These are phyloP conservation scores for Daldinia sp. DNA, from an alignment of 2,329 filamentous ascomycete genomes.

Conservation along the genomic window DNA sequence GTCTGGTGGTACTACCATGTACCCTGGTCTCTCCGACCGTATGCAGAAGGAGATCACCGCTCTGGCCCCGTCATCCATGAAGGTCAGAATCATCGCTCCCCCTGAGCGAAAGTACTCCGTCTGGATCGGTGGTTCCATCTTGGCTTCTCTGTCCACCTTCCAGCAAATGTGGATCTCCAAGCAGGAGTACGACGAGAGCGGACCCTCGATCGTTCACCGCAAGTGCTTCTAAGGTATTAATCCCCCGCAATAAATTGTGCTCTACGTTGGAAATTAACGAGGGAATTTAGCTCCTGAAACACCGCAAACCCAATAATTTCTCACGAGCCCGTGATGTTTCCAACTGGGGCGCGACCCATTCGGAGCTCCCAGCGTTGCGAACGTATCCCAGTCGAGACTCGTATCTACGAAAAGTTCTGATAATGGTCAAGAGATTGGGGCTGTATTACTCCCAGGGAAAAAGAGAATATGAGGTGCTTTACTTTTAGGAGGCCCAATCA, in stretches of 20 bases:
- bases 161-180: conserved; percentile 99
- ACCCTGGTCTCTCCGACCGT: conserved; percentile 99
- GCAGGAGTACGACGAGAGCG: conserved; percentile 99
- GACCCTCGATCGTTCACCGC: conserved; percentile 99
- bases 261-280: conserved; percentile 1
- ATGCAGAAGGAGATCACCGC: conserved; percentile 99
- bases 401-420: conserved; percentile 67
- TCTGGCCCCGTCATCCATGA: conserved; percentile 99
- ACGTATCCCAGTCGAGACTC: conserved; percentile 60
- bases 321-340: conserved; percentile 52
- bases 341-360: conserved; percentile 56
- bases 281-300: conserved; percentile 31
- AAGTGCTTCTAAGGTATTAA: conserved; percentile 97
- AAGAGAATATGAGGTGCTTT: conserved; percentile 57
- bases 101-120: conserved; percentile 99
- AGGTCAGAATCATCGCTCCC: conserved; percentile 99
- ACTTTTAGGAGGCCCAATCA: conserved; percentile 60
- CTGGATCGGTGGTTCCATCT: conserved; percentile 99
- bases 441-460: conserved; percentile 52
- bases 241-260: background rate
- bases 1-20: conserved; percentile 99
- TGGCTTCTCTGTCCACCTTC: conserved; percentile 99
- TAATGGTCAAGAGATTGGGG: conserved; percentile 62
- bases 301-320: conserved; percentile 41
- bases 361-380: conserved; percentile 55